A percentile compares a stretch with the other conserved stretches of the same genome.
phyloP scores from a whole-genome alignment of 2,329 filamentous ascomycete species.

The Aspergillus japonicus region DNA sequence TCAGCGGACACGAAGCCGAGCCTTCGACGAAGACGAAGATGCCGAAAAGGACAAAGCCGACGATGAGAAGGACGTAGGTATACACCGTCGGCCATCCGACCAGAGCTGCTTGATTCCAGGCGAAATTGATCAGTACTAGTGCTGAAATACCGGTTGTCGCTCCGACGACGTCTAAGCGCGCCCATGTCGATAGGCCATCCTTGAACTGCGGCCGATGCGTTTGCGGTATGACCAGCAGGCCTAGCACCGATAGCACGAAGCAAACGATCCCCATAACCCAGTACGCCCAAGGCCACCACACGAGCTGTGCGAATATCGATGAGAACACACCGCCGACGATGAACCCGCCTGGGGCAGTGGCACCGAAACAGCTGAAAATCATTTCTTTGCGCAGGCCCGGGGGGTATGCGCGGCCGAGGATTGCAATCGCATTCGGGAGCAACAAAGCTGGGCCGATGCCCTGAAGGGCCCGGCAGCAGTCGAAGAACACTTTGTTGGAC shows the following conservation, averaged over 20 bases:
- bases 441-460: constrained; percentile 60
- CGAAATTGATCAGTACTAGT: constrained; percentile 64
- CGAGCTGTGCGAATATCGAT: constrained; percentile 39
- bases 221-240: constrained; percentile 30
- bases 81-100: constrained; percentile 59
- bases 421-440: constrained; percentile 63
- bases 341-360: constrained; percentile 48
- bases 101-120: constrained; percentile 64
- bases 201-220: constrained; percentile 10
- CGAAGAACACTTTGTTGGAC: constrained; percentile 48
- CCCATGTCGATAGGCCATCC: constrained; percentile 18
- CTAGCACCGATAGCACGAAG: constrained; percentile 40
- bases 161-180: constrained; percentile 42
- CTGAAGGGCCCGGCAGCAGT: constrained; percentile 54
- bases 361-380: constrained; percentile 57
- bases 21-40: constrained; percentile 56
- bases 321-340: constrained; percentile 45
- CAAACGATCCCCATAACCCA: constrained; percentile 40
- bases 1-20: constrained; percentile 51
- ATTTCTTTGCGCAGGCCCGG: constrained; percentile 60
- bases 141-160: constrained; percentile 51
- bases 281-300: constrained; percentile 55
- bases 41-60: constrained; percentile 55
- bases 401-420: constrained; percentile 59
- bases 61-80: constrained; percentile 55